phyloP scores from a whole-genome alignment of 768 basidiomycete genomes.

The Leccinum disarticulatum region DNA sequence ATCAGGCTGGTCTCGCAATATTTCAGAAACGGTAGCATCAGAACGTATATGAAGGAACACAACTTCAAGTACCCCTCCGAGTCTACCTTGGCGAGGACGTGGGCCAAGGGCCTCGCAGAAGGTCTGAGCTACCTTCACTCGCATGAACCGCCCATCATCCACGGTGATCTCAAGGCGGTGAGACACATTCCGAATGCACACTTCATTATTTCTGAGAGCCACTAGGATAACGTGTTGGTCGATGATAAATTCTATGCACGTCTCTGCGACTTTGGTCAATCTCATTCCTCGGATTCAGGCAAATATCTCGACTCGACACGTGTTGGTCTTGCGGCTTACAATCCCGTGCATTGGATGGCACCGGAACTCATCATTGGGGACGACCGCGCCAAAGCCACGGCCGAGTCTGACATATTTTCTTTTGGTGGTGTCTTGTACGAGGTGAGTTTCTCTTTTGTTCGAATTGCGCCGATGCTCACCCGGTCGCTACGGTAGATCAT shows the following conservation, averaged over 20 bases:
- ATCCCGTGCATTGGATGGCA: constrained; percentile 26
- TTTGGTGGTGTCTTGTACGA: constrained; percentile 34
- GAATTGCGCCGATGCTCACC: not conserved
- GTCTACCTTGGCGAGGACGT: constrained; percentile 5
- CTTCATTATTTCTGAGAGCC: constrained; percentile 1
- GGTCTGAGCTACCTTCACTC: constrained; percentile 26
- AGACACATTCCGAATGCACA: constrained; percentile 6
- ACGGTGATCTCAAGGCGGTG: constrained; percentile 43
- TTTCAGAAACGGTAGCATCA: constrained; percentile 24
- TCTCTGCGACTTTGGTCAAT: constrained; percentile 31
- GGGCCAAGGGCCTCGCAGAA: constrained; percentile 18
- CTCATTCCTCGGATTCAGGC: constrained; percentile 23
- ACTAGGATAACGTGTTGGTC: constrained; percentile 28
- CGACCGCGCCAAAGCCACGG: constrained; percentile 8
- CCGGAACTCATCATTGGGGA: constrained; percentile 22
- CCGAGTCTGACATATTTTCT: constrained; percentile 25
- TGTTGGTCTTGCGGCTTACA: constrained; percentile 13
- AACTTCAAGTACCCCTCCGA: not conserved
- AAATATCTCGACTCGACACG: constrained; percentile 24
- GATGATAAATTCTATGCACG: constrained; percentile 13
- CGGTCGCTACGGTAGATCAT: constrained; percentile 15
- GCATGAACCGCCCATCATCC: constrained; percentile 32
- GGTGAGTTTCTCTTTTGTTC: constrained; percentile 12
- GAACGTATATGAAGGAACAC: not conserved
- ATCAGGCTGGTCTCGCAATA: constrained; percentile 28